Base-by-base conservation (phyloP, 768 basidiomycete species). In the Amanita rimosa region DNA sequence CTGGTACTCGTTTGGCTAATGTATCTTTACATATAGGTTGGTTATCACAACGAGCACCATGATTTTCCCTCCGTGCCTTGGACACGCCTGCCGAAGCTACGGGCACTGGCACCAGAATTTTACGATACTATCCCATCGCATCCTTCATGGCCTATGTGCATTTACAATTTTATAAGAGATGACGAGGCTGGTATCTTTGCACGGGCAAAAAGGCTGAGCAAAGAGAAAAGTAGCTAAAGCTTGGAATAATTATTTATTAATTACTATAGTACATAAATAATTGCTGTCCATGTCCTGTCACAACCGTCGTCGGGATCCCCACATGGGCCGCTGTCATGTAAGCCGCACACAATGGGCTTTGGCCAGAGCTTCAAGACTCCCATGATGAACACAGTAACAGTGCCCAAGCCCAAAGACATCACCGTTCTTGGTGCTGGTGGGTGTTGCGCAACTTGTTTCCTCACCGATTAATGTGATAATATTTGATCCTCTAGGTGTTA, bases 31-130 rank as follows among this genome's bases (percentile, higher is more conserved):
- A 16, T 17, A 92, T 26, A 92, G 89, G 90, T 97, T 55, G 96
- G 96, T 34, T 98, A 97, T 62, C 96, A 99, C 64, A 97, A 99
- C 64, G 96, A 98, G 59, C 96, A 99, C 65, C 96, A 99, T 66
- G 96, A 99, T 67, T 98, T 99, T 66, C 94, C 96, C 6, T 92
- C 92, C 10, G 67, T 99, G 1, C 77, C 96, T 1, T 99, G 96
- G 96, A 97, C 94, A 14, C 81, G 87, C 19, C 75, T 98, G 0
- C 89, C 93, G 1, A 76, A 78, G 4, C 78, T 99, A 17, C 81
- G 83, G 26, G 73, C 74, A 2, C 73, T 96, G 24, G 95, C 93
- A 6, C 85, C 84, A 3, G 95, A 98, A 63, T 93, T 85, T 61
- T 99, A 99, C 67, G 87, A 91, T 55, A 76, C 69, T 4, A 72